These are phyloP conservation scores for Cladosporium sphaerospermum DNA, from an alignment of 2,329 filamentous ascomycete genomes.

Conservation along the genomic window DNA sequence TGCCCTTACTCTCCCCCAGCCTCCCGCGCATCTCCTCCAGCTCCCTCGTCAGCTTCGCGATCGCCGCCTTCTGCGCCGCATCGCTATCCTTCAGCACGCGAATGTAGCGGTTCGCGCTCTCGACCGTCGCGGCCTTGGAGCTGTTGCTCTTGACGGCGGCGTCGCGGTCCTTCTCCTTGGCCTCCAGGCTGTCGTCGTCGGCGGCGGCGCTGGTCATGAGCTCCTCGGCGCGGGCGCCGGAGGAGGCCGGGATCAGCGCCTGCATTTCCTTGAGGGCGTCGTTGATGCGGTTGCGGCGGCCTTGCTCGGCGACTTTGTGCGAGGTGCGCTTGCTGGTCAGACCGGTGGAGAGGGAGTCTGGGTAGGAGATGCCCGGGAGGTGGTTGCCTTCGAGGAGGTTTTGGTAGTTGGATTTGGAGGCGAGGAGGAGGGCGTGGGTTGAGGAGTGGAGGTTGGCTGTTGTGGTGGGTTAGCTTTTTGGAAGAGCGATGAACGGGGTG, in stretches of 20 bases:
- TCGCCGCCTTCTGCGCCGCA: slow-evolving; percentile 11
- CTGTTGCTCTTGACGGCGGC: slow-evolving; percentile 51
- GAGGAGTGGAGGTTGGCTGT: slow-evolving; percentile 46
- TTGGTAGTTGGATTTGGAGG: slow-evolving; percentile 96
- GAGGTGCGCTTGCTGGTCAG: slow-evolving; percentile 94
- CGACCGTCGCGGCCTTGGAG: slow-evolving; percentile 96
- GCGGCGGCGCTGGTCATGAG: slow-evolving; percentile 30
- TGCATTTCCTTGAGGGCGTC: slow-evolving; percentile 88
- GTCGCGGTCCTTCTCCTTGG: slow-evolving; percentile 36
- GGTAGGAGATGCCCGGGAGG: slow-evolving; percentile 69
- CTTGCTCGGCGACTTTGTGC: slow-evolving; percentile 97
- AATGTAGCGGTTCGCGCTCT: slow-evolving; percentile 93
- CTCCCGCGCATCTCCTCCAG: slow-evolving; percentile 25
- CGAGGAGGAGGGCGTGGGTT: slow-evolving; percentile 66
- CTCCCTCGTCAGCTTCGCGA: slow-evolving; percentile 23
- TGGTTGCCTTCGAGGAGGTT: slow-evolving; percentile 92
- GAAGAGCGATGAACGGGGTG: not conserved
- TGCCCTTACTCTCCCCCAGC: slow-evolving; percentile 12
- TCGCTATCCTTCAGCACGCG: slow-evolving; percentile 66
- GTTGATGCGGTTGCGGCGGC: slow-evolving; percentile 90
- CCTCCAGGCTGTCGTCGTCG: slow-evolving; percentile 39
- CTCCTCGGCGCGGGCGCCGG: slow-evolving; percentile 37
- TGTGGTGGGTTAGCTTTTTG: slow-evolving; percentile 16
- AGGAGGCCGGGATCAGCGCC: slow-evolving; percentile 61
- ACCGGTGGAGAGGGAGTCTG: slow-evolving; percentile 84